Conservation (phyloP, 148 eudicot species). For the Linanthus parryae region DNA sequence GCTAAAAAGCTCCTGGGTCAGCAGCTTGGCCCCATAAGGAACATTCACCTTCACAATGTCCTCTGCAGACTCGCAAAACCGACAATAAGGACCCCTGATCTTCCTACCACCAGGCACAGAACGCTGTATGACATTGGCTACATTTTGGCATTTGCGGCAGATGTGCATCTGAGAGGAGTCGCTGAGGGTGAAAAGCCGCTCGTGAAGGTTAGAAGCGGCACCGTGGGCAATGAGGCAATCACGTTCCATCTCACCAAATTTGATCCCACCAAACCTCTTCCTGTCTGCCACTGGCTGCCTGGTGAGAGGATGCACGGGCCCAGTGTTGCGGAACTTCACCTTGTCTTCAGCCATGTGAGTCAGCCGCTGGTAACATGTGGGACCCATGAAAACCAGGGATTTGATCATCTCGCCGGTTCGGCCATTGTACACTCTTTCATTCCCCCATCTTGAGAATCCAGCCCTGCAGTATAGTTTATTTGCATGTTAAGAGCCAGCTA, state of each 20-base stretch:
- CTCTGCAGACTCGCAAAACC: slow-evolving; percentile 72
- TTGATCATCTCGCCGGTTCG: slow-evolving; percentile 73
- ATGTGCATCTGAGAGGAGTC: slow-evolving; percentile 88
- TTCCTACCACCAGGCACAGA: slow-evolving; percentile 59
- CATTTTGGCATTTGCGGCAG: slow-evolving; percentile 58
- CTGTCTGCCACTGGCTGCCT: slow-evolving; percentile 94
- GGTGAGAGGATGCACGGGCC: slow-evolving; percentile 92
- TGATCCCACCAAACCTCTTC: slow-evolving; percentile 93
- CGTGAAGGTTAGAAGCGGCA: slow-evolving; percentile 89
- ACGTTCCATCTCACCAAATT: slow-evolving; percentile 94
- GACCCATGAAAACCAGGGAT: slow-evolving; percentile 80
- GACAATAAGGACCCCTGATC: slow-evolving; percentile 80
- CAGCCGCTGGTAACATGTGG: slow-evolving; percentile 83
- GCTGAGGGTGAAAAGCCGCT: slow-evolving; percentile 87
- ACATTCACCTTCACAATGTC: slow-evolving; percentile 68
- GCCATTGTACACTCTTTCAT: slow-evolving; percentile 78
- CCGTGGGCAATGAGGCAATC: slow-evolving; percentile 97
- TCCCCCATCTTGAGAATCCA: slow-evolving; percentile 91
- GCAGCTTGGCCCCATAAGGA: slow-evolving; percentile 87
- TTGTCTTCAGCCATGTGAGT: slow-evolving; percentile 95
- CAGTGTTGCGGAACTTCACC: slow-evolving; percentile 91
- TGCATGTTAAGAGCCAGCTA: too few species aligned
- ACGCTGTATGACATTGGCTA: slow-evolving; percentile 68
- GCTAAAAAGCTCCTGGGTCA: slow-evolving; percentile 88
- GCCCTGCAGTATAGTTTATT: slow-evolving; percentile 70